These are phyloP conservation scores for Melocanna baccifera DNA, from an alignment of 176 grass and related monocot species.

Conservation along the genomic window DNA sequence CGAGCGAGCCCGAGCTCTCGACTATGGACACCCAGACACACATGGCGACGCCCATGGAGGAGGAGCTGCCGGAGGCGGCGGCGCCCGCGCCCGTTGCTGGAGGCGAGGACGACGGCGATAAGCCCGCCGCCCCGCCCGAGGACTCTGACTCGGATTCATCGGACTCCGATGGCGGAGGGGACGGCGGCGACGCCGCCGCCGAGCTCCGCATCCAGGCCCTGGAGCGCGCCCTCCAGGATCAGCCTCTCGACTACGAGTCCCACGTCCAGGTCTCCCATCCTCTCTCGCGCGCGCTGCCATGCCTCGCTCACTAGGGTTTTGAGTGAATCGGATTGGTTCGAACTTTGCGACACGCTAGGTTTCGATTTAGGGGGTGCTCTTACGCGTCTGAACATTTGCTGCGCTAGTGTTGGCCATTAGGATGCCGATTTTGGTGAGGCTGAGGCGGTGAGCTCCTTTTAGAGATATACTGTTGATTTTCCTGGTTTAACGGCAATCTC, in stretches of 20 bases:
- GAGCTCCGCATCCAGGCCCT: conserved; percentile 72
- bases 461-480: neutral
- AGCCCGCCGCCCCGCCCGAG: neutral
- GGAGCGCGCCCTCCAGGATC: conserved; percentile 56
- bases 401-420: neutral
- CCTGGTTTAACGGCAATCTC: neutral
- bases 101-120: conserved; percentile 38
- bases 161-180: conserved; percentile 43
- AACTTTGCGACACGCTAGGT: neutral
- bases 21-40: neutral
- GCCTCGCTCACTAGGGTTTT: conserved; percentile 15
- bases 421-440: neutral
- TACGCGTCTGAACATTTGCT: neutral
- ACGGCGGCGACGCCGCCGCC: conserved; percentile 45
- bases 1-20: too few relatives aligned
- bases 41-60: conserved; percentile 51
- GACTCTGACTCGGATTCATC: conserved; percentile 19
- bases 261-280: conserved; percentile 58
- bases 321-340: neutral
- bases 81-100: neutral
- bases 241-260: conserved; percentile 67
- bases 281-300: neutral
- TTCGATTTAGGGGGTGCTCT: neutral
- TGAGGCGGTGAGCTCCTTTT: neutral
- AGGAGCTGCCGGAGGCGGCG: conserved; percentile 31